Percentiles rank a stretch among this genome's conserved stretches.
phyloP scores from a whole-genome alignment of 768 basidiomycete species.

The Kwoniella mangroviensis region DNA sequence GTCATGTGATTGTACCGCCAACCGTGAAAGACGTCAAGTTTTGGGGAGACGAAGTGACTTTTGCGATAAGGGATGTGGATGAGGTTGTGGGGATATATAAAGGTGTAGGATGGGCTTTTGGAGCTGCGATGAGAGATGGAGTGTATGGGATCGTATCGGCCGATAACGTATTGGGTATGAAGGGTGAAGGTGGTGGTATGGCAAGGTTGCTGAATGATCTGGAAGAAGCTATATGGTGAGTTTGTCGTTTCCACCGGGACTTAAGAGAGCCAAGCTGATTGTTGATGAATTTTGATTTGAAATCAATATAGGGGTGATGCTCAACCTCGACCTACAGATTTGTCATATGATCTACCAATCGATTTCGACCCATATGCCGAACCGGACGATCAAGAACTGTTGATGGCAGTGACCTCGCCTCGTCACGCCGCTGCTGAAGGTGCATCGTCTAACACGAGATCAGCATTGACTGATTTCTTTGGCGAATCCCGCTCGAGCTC shows the following conservation, averaged over 20 bases:
- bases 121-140: slow-evolving; percentile 30
- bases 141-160: slow-evolving; percentile 36
- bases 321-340: slow-evolving; percentile 45
- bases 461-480: slow-evolving; percentile 31
- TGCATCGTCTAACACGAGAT: background rate
- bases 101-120: slow-evolving; percentile 43
- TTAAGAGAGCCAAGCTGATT: background rate
- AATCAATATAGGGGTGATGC: slow-evolving; percentile 40
- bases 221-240: slow-evolving; percentile 48
- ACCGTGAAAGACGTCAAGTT: slow-evolving; percentile 31
- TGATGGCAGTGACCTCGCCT: slow-evolving; percentile 11
- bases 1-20: slow-evolving; percentile 32
- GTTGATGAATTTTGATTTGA: slow-evolving; percentile 3
- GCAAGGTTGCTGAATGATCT: slow-evolving; percentile 47
- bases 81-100: slow-evolving; percentile 49
- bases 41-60: slow-evolving; percentile 43
- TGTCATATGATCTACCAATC: slow-evolving; percentile 39
- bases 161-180: slow-evolving; percentile 31
- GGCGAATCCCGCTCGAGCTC: slow-evolving; percentile 13
- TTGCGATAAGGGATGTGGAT: slow-evolving; percentile 40
- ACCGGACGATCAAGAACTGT: slow-evolving; percentile 25
- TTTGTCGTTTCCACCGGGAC: background rate
- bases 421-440: background rate
- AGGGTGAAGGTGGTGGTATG: slow-evolving; percentile 37
- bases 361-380: slow-evolving; percentile 50